Evolutionary conservation across 2,329 filamentous ascomycete genomes (phyloP), one percentile per base, ranked within the genome.

Genomic region (Epichloe glyceriae): DNA sequence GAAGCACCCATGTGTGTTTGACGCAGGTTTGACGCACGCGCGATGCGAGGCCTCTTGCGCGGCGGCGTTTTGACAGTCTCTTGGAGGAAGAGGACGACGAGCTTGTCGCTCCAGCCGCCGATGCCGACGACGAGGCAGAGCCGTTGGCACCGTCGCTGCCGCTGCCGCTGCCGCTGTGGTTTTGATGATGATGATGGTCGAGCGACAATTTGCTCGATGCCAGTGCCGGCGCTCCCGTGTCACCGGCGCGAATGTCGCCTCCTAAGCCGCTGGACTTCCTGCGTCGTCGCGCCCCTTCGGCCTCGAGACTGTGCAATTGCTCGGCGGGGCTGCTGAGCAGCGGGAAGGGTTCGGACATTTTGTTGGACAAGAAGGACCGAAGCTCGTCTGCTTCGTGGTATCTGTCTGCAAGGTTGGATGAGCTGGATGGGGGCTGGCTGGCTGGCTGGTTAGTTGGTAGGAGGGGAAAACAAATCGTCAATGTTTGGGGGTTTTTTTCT

Each of bases 1-100:
- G 90, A 35, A 80, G 64, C 53, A 75, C 69, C 67, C 73, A 83
- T 45, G 79, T 82, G 65, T 80, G 78, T 65, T 79, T 82, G 59
- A 78, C 58, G 63, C 77, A 74, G 62, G 69, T 72, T 62, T 80
- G 76, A 58, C 75, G 75, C 38, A 76, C 62, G 55, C 67, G 69
- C 30, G 66, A 63, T 49, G 70, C 50, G 52, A 75, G 56, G 46
- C 76, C 73, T 39, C 75, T 73, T 42, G 75, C 73, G 62, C 78
- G 77, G 49, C 76, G 74, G 53, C 75, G 74, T 61, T 78, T 78
- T 37, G 73, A 76, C 54, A 70, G 63, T 52, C 70, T 71, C 63
- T 73, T 77, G 54, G 57, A 53, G 50, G 33, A 30, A 10, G 57
- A 46, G 35, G 38, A 38, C 38, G 38, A 37, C 52, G 68, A 71